Evolutionary conservation across 148 eudicot species (phyloP), one percentile per base, ranked within the genome.

Genomic region (Limonium bicolor): DNA sequence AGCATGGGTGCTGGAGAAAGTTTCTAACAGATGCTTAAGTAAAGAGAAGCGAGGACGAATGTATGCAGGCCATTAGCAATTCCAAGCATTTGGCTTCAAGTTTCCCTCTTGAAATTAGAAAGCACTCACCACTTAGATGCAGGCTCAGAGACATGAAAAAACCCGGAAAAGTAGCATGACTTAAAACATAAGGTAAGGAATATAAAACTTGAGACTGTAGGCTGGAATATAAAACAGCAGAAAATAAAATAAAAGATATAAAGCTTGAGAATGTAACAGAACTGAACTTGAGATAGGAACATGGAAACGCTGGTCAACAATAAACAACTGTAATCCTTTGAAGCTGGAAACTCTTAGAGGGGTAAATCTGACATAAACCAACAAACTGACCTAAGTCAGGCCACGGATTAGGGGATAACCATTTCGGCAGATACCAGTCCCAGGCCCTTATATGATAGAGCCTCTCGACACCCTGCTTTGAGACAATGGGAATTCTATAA

Each of bases 381-480:
- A 58, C 55, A 67, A 52, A 75, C 88, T 86, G 85, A 86, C 88
- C 88, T 78, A 81, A 54, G 56, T 54, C 31, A 67, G 82, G 79
- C 69, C 76, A 75, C 77, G 64, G 41, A 63, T 50, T 71, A 75
- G 50, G 65, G 71, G 74, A 63, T 73, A 68, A 71, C 74, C 94
- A 70, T 69, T 66, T 74, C 77, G 64, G 85, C 82, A 50, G 86
- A 72, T 57, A 71, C 70, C 83, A 68, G 83, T 71, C 74, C 72
- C 83, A 71, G 79, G 73, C 73, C 82, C 71, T 70, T 65, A 71
- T 51, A 70, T 58, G 74, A 71, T 54, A 71, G 78, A 72, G 82
- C 92, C 74, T 71, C 86, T 69, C 55, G 71, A 62, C 70, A 55
- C 76, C 88, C 88, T 87, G 90, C 74, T 87, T 73, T 63, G 71